Evolutionary conservation across 768 basidiomycete species (phyloP), one percentile per base, ranked within the genome.

Genomic region (Russula sp.): DNA sequence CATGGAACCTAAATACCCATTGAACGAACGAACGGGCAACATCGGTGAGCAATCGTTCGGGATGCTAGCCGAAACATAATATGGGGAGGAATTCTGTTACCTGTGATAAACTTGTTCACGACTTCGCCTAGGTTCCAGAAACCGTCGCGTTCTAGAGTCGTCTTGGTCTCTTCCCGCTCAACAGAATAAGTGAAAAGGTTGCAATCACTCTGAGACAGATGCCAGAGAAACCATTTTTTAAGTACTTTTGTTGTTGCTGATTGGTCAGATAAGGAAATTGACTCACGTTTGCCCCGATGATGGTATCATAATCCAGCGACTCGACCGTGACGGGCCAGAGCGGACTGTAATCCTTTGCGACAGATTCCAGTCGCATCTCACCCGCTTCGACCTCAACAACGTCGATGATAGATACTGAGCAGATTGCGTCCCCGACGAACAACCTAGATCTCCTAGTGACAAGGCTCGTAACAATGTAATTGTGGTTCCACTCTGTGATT

Each of bases 231-330:
- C 30, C 63, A 24, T 65, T 46, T 65, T 46, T 62, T 26, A 20
- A 42, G 24, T 52, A 10, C 16, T 56, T 42, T 28, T 14, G 22
- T 40, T 51, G 36, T 57, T 16, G 38, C 16, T 16, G 18, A 24
- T 16, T 57, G 16, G 8, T 28, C 14, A 24, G 26, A 54, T 62
- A 67, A 30, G 69, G 18, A 71, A 59, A 59, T 10, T 24, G 3
- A 64, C 86, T 77, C 68, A 94, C 90, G 71, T 93, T 92, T 0
- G 88, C 86, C 22, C 84, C 89, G 58, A 97, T 82, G 50, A 92
- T 76, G 36, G 77, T 81, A 22, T 76, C 78, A 24, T 79, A 76
- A 66, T 81, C 80, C 26, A 84, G 73, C 14, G 84, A 78, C 59
- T 88, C 86, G 16, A 92, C 80, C 40, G 80, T 78, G 7, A 88